A percentile compares a stretch with the other conserved stretches of the same genome.
Evolutionary conservation across 2,329 filamentous ascomycete genomes (phyloP).

Genomic region (Pseudocercospora vitis): DNA sequence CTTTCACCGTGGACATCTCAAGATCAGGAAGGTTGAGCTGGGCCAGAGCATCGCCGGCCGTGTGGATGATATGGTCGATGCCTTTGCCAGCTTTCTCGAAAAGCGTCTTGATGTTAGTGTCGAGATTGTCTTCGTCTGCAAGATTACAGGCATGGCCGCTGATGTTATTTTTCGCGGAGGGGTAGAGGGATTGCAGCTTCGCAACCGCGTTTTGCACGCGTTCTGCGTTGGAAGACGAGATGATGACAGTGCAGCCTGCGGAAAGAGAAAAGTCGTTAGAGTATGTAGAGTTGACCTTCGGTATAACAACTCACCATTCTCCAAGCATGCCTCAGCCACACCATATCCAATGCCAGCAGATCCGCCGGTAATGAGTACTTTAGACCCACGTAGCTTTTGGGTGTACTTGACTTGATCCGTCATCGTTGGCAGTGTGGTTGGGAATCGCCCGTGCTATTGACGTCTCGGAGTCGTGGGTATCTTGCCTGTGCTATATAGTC

Average conservation of each 20-base stretch:
- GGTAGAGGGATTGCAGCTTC: conserved; percentile 47
- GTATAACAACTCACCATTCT: conserved; percentile 42
- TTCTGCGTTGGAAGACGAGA: conserved; percentile 58
- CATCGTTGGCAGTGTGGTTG: conserved; percentile 29
- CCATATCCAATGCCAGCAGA: conserved; percentile 60
- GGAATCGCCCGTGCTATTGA: not conserved
- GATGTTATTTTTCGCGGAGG: conserved; percentile 43
- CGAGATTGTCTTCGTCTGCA: conserved; percentile 46
- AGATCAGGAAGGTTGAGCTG: conserved; percentile 45
- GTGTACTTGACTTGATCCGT: conserved; percentile 47
- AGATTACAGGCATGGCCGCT: conserved; percentile 52
- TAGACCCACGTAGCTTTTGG: conserved; percentile 49
- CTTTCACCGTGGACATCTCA: conserved; percentile 42
- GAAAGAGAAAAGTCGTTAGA: not conserved
- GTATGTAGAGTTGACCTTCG: not conserved
- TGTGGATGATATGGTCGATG: conserved; percentile 60
- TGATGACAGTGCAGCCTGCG: conserved; percentile 53
- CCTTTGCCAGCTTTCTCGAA: conserved; percentile 42
- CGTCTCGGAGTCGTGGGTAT: not conserved
- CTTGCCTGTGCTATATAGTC: not conserved
- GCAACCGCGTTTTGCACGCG: conserved; percentile 52
- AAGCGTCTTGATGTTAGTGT: conserved; percentile 50
- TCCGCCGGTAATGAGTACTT: conserved; percentile 57
- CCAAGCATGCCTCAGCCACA: conserved; percentile 59
- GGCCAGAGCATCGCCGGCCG: conserved; percentile 53